Percentiles rank a stretch among this genome's conserved stretches.
Conservation (phyloP, 176 grass and related monocot species). For the Bolboschoenus planiculmis region DNA sequence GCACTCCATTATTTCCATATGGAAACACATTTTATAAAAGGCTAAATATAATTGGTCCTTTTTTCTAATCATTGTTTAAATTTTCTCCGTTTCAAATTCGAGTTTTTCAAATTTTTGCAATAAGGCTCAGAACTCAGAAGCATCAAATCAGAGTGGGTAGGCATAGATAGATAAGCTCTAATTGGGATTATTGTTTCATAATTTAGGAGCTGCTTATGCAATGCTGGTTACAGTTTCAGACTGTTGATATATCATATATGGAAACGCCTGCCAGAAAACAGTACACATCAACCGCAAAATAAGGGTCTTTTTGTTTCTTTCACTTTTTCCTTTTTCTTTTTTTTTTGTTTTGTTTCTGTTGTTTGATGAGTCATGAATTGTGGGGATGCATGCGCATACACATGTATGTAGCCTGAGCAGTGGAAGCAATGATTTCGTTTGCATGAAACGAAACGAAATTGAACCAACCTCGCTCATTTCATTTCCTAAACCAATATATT, state of each 20-base stretch:
- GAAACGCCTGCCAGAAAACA: slow-evolving; percentile 1
- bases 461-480: slow-evolving; percentile 19
- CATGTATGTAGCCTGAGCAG: background rate
- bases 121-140: background rate
- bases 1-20: too few relatives aligned
- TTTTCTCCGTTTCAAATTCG: background rate
- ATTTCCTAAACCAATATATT: background rate
- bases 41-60: background rate
- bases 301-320: slow-evolving; percentile 5
- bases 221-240: background rate
- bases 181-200: background rate
- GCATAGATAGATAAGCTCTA: background rate
- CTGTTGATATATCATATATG: background rate
- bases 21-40: too few relatives aligned
- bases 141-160: background rate
- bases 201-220: background rate
- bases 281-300: slow-evolving; percentile 9
- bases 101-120: background rate
- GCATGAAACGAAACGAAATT: slow-evolving; percentile 24
- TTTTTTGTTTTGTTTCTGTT: background rate
- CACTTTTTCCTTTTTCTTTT: background rate
- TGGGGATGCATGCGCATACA: slow-evolving; percentile 21
- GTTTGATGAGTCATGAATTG: slow-evolving; percentile 12
- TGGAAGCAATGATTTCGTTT: slow-evolving; percentile 22
- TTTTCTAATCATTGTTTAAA: background rate